Evolutionary conservation across 768 basidiomycete species (phyloP).

Genomic region (Lyophyllum decastes): DNA sequence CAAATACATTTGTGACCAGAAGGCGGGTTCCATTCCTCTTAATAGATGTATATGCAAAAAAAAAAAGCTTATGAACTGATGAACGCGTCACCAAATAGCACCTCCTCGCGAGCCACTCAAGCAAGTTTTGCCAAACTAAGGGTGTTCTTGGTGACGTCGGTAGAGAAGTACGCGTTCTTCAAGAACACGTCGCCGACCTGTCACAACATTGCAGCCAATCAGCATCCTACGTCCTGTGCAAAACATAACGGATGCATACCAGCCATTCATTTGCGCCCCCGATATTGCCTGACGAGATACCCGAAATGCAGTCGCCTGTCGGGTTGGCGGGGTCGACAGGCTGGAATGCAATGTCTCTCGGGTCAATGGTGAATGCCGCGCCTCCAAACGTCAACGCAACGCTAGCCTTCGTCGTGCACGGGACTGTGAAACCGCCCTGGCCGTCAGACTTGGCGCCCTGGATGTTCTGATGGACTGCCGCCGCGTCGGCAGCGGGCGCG

Average conservation of each 20-base stretch:
- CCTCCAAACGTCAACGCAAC: constrained; percentile 52
- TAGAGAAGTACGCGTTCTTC: constrained; percentile 77
- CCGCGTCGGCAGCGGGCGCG: constrained; percentile 40
- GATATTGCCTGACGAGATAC: constrained; percentile 64
- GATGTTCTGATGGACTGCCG: constrained; percentile 43
- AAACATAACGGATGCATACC: constrained; percentile 31
- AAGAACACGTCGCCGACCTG: constrained; percentile 72
- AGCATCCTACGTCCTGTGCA: neutral
- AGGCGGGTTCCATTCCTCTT: neutral
- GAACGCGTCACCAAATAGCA: neutral
- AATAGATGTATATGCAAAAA: constrained; percentile 1
- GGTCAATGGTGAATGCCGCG: constrained; percentile 54
- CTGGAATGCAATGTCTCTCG: constrained; percentile 63
- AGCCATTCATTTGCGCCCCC: constrained; percentile 69
- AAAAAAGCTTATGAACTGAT: constrained; percentile 3
- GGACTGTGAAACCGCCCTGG: constrained; percentile 53
- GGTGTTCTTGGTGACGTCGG: constrained; percentile 56
- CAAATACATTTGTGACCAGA: neutral
- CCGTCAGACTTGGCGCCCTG: constrained; percentile 41
- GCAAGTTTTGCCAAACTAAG: constrained; percentile 60
- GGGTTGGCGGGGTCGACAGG: constrained; percentile 50
- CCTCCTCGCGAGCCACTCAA: neutral
- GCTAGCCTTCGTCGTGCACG: constrained; percentile 43
- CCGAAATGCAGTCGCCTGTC: constrained; percentile 68
- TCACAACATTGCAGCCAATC: neutral